phyloP scores from a whole-genome alignment of 768 basidiomycete species.

The Boletus fagicola region DNA sequence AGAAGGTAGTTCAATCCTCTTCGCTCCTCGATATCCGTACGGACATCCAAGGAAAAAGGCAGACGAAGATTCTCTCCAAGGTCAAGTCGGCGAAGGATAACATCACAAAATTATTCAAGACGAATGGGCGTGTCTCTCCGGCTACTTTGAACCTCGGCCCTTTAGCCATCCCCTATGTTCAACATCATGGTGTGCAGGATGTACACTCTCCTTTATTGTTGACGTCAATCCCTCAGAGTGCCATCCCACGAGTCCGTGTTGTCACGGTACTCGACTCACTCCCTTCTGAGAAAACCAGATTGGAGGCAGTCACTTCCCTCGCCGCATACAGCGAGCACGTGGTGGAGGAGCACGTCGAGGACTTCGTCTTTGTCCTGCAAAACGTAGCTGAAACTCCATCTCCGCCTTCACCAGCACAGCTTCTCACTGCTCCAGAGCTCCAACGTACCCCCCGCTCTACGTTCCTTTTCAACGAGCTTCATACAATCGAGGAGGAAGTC shows the following conservation, averaged over 20 bases:
- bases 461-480: background rate
- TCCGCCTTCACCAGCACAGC: background rate
- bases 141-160: background rate
- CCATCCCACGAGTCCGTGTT: background rate
- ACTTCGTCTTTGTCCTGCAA: constrained; percentile 1
- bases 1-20: background rate
- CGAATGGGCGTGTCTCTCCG: background rate
- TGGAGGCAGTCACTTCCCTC: background rate
- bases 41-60: background rate
- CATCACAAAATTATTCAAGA: constrained; percentile 5
- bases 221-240: background rate
- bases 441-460: background rate
- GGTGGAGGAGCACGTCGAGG: background rate
- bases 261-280: background rate
- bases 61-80: constrained; percentile 1
- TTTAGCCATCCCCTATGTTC: background rate
- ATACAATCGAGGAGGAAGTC: background rate
- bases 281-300: background rate
- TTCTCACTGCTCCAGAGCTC: background rate
- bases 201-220: background rate
- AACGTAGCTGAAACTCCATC: background rate
- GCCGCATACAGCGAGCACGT: background rate
- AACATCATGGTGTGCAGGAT: background rate
- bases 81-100: constrained; percentile 8
- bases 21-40: background rate